Percentiles rank a stretch among this genome's conserved stretches.
phyloP scores from a whole-genome alignment of 805 yeast species.

The Pichia occidentalis region DNA sequence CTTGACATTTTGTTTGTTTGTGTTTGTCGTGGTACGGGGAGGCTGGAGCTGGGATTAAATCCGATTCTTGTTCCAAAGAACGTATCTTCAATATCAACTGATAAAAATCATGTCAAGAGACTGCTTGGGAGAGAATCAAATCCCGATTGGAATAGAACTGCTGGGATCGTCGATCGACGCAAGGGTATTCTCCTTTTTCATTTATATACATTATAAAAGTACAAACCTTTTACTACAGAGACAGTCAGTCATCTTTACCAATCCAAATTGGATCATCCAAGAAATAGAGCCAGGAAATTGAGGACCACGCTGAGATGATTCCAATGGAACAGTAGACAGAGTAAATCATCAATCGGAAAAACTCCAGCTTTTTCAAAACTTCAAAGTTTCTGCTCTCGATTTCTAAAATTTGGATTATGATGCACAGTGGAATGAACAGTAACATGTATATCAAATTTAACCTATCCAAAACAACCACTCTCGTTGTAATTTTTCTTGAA shows the following conservation, averaged over 20 bases:
- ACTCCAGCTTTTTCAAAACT: constrained; percentile 56
- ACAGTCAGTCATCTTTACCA: constrained; percentile 17
- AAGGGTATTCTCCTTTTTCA: no score
- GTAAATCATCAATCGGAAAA: constrained; percentile 70
- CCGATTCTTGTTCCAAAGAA: background rate
- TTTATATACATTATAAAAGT: no score
- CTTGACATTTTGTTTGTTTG: no score
- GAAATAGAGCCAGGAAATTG: constrained; percentile 82
- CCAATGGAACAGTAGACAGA: constrained; percentile 87
- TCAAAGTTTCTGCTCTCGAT: constrained; percentile 49
- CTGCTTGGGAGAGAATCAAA: no score
- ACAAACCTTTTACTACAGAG: no score
- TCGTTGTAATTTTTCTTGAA: constrained; percentile 34
- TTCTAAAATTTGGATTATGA: constrained; percentile 39
- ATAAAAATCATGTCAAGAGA: no score
- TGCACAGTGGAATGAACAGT: constrained; percentile 60
- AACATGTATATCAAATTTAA: constrained; percentile 58
- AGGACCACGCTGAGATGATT: constrained; percentile 78
- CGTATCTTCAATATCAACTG: no score
- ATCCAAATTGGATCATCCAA: constrained; percentile 71
- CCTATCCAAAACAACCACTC: constrained; percentile 65
- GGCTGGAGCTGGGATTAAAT: background rate
- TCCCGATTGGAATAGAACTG: no score
- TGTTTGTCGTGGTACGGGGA: no score
- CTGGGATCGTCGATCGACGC: no score